Evolutionary conservation across 2,329 filamentous ascomycete species (phyloP), one percentile per base, ranked within the genome.

Genomic region (Trichoderma lentiforme): DNA sequence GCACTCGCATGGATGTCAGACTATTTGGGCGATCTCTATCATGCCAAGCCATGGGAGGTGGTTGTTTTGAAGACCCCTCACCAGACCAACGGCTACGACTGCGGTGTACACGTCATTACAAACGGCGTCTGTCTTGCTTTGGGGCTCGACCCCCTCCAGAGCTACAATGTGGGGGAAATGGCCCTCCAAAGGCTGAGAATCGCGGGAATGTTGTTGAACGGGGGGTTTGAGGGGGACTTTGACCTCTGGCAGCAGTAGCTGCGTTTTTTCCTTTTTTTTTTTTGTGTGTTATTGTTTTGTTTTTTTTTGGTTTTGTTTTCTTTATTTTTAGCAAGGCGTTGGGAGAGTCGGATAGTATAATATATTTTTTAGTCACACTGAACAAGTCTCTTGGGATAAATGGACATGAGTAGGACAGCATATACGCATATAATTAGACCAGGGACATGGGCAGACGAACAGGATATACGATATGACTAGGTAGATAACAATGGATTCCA

Each of bases 41-140:
- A 81, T 6, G 94, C 87, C 76, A 77, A 84, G 2, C 82, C 83
- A 15, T 81, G 82, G 2, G 90, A 92, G 53, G 95, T 92, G 92
- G 83, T 79, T 28, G 82, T 84, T 1, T 81, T 87, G 8, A 78
- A 81, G n/a, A 88, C 87, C 43, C 86, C 88, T 0, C 76, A 74
- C 3, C 92, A 95, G 79, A 84, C 82, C 30, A 95, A 95, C 77
- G 86, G 86, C 1, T 89, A 87, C 77, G 93, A 95, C 78, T 95
- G 93, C 75, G 93, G 93, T n/a, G 88, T 94, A 4, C 93, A 93
- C 78, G 88, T 91, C 15, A 89, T 93, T 74, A 88, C 92, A 21
- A 95, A 95, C 77, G 90, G 88, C 18, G 86, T 93, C 62, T 92
- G 89, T 70, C 76, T 90, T 43, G 83, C 86, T 0, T 77, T 89